These are phyloP conservation scores for Fusarium staphyleae DNA, from an alignment of 2,329 filamentous ascomycete genomes.

Conservation along the genomic window DNA sequence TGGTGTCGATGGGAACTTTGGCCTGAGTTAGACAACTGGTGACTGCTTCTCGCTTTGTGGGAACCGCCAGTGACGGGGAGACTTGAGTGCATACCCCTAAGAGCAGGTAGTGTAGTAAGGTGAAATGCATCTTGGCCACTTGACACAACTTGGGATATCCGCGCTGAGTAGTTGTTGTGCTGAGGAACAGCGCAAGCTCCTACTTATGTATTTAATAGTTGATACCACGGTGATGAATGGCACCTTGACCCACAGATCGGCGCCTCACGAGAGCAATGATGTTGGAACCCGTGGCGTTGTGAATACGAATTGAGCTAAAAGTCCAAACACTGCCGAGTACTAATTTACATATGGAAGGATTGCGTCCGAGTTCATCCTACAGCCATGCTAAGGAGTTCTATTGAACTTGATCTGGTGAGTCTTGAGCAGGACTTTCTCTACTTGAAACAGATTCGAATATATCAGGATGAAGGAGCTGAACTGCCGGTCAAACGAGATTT, in stretches of 20 bases:
- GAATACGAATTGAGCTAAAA: conserved; percentile 16
- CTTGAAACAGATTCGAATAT: too few species aligned
- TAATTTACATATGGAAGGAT: too few species aligned
- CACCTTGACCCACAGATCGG: conserved; percentile 15
- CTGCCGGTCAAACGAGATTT: too few species aligned
- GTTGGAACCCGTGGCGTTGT: background rate
- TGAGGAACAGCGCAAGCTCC: background rate
- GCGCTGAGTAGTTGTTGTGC: background rate
- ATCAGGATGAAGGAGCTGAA: too few species aligned
- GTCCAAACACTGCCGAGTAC: background rate
- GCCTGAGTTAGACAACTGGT: conserved; percentile 42
- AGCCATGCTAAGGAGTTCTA: too few species aligned
- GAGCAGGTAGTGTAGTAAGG: conserved; percentile 1
- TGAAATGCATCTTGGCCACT: conserved; percentile 1
- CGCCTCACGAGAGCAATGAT: conserved; percentile 4
- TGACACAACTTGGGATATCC: background rate
- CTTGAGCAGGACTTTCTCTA: too few species aligned
- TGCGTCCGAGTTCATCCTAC: too few species aligned
- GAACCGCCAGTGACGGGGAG: conserved; percentile 15
- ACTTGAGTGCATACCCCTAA: background rate
- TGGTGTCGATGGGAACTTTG: conserved; percentile 35
- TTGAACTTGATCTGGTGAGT: too few species aligned
- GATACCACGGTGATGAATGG: background rate
- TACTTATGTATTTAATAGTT: too few species aligned
- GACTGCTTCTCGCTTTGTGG: conserved; percentile 36